Evolutionary conservation across 2,329 filamentous ascomycete species (phyloP).

Genomic region (Hymenoscyphus occultus): DNA sequence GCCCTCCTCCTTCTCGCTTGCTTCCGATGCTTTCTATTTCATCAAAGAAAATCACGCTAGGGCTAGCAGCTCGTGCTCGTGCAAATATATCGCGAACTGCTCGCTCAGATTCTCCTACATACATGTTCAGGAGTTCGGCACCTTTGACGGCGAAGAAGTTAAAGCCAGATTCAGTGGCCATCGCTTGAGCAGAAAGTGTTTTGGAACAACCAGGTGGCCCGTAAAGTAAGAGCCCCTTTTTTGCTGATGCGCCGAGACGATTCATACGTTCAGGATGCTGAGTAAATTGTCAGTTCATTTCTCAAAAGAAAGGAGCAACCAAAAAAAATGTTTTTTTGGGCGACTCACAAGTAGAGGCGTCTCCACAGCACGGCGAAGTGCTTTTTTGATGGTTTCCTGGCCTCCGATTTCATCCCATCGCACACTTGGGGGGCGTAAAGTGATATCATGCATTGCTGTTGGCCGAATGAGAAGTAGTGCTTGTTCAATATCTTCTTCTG

Average conservation of each 20-base stretch:
- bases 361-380: conserved; percentile 46
- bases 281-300: conserved; percentile 18
- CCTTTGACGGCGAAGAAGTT: conserved; percentile 96
- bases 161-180: conserved; percentile 84
- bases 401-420: conserved; percentile 87
- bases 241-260: conserved; percentile 53
- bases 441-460: conserved; percentile 84
- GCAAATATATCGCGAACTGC: conserved; percentile 81
- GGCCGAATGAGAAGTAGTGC: conserved; percentile 71
- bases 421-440: conserved; percentile 82
- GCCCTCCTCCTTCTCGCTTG: conserved; percentile 46
- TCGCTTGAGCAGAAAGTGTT: conserved; percentile 84
- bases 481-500: conserved; percentile 54
- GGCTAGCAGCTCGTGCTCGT: conserved; percentile 78
- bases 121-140: conserved; percentile 92
- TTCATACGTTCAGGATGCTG: conserved; percentile 50
- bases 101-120: conserved; percentile 91
- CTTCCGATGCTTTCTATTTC: conserved; percentile 82
- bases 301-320: background rate
- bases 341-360: conserved; percentile 31
- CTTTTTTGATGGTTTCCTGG: conserved; percentile 69
- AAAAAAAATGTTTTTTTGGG: background rate
- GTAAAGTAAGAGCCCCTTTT: conserved; percentile 84
- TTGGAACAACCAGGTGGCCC: conserved; percentile 94
- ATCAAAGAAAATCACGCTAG: conserved; percentile 95